These are phyloP conservation scores for Pythium pyrilobum DNA, from an alignment of 352 stramenopile species.

Conservation along the genomic window DNA sequence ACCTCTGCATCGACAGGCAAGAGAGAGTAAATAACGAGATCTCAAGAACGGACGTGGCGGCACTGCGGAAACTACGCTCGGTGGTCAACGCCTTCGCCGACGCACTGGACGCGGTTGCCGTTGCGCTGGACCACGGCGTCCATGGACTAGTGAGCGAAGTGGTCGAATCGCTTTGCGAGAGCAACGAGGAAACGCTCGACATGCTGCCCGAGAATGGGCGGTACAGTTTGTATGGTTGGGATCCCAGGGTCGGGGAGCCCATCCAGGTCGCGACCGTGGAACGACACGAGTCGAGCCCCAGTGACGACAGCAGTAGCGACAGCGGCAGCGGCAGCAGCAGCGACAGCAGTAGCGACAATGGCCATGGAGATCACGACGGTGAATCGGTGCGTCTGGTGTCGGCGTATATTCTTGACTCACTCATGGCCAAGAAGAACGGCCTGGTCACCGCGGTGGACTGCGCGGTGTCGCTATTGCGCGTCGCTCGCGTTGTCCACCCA, in stretches of 20 bases:
- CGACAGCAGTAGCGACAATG: background rate
- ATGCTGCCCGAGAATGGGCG: background rate
- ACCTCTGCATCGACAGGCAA: constrained; percentile 7
- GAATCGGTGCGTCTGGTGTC: constrained; percentile 17
- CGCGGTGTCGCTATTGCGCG: constrained; percentile 28
- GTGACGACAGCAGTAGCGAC: background rate
- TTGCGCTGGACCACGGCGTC: constrained; percentile 12
- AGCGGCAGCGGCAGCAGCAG: background rate
- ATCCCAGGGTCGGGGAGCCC: constrained; percentile 12
- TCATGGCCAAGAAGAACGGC: constrained; percentile 37
- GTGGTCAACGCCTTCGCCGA: constrained; percentile 12
- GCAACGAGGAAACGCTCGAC: constrained; percentile 23
- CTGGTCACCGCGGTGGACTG: constrained; percentile 41
- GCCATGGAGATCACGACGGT: constrained; percentile 1
- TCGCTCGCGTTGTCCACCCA: constrained; percentile 30
- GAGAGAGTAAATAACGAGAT: too few species aligned
- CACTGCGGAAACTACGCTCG: background rate
- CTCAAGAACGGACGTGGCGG: background rate
- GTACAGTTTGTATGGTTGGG: constrained; percentile 36
- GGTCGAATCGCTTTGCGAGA: constrained; percentile 21
- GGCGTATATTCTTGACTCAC: constrained; percentile 36
- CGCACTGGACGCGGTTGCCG: constrained; percentile 7
- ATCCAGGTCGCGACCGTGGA: constrained; percentile 18
- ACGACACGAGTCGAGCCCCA: background rate
- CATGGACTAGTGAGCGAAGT: constrained; percentile 12